Percentiles rank a stretch among this genome's conserved stretches.
phyloP scores from a whole-genome alignment of 2,329 filamentous ascomycete species.

The Sporothrix luriei region DNA sequence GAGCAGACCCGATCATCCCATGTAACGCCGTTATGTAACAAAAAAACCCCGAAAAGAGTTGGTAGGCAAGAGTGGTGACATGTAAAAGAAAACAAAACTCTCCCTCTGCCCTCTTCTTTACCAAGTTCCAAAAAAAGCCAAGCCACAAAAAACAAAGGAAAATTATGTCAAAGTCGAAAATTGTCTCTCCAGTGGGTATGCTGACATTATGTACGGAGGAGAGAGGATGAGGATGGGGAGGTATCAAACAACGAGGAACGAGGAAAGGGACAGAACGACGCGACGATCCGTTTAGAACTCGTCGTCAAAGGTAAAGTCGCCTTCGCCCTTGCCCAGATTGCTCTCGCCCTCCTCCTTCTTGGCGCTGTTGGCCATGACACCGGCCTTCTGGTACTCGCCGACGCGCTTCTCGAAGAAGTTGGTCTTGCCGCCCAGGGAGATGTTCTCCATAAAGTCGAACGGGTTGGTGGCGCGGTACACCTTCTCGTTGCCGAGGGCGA shows the following conservation, averaged over 20 bases:
- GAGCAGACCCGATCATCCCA: constrained; percentile 24
- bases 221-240: background rate
- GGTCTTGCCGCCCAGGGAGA: constrained; percentile 97
- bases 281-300: constrained; percentile 72
- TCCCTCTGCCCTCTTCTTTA: constrained; percentile 1
- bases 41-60: constrained; percentile 21
- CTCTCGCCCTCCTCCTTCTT: constrained; percentile 55
- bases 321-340: constrained; percentile 60
- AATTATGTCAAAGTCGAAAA: constrained; percentile 15
- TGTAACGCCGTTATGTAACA: constrained; percentile 33
- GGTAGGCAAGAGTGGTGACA: constrained; percentile 33
- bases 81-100: constrained; percentile 17
- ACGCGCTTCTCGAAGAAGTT: constrained; percentile 99
- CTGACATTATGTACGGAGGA: constrained; percentile 29
- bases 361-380: constrained; percentile 93
- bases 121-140: constrained; percentile 21
- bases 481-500: constrained; percentile 93
- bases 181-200: constrained; percentile 32
- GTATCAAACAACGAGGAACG: constrained; percentile 12
- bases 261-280: constrained; percentile 5
- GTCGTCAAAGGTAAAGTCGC: constrained; percentile 91
- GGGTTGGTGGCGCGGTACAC: constrained; percentile 91
- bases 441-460: constrained; percentile 99
- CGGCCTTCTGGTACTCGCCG: constrained; percentile 98
- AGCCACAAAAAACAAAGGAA: constrained; percentile 20